These are phyloP conservation scores for Boehmeria nivea DNA, from an alignment of 306 rosid genomes.

Conservation along the genomic window DNA sequence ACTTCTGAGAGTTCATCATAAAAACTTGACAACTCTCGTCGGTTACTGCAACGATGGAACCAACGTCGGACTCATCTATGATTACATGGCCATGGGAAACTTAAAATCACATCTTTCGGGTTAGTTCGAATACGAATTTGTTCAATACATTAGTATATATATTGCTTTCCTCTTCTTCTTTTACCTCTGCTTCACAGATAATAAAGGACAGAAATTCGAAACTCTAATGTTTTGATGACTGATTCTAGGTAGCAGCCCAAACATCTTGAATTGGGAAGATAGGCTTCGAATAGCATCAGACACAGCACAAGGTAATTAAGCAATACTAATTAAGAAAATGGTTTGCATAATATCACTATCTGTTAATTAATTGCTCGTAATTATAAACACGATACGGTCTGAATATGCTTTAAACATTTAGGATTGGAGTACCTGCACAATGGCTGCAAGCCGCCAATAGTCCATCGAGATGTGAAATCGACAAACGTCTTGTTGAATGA, in stretches of 20 bases:
- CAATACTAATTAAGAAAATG: too few relatives aligned
- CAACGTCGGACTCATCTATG: slow-evolving; percentile 22
- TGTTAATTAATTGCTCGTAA: too few relatives aligned
- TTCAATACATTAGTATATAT: too few relatives aligned
- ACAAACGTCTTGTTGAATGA: slow-evolving; percentile 14
- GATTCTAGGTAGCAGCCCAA: background rate
- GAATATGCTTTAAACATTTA: slow-evolving; percentile 13
- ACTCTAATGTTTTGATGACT: background rate
- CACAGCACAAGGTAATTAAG: slow-evolving; percentile 54
- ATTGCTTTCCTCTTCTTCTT: too few relatives aligned
- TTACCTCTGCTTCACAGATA: too few relatives aligned
- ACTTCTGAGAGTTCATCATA: slow-evolving; percentile 29
- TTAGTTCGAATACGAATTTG: background rate
- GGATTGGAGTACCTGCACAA: slow-evolving; percentile 44
- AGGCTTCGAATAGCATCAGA: slow-evolving; percentile 42
- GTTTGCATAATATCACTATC: too few relatives aligned
- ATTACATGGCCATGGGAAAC: slow-evolving; percentile 30
- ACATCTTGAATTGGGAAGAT: slow-evolving; percentile 35
- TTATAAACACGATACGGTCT: too few relatives aligned
- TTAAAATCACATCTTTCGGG: slow-evolving; percentile 24
- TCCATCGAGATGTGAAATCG: slow-evolving; percentile 11
- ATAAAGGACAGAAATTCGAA: too few relatives aligned
- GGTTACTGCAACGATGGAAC: slow-evolving; percentile 23
- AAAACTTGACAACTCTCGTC: slow-evolving; percentile 22
- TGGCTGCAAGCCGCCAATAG: slow-evolving; percentile 29